A percentile compares a stretch with the other conserved stretches of the same genome.
phyloP scores from a whole-genome alignment of 2,329 filamentous ascomycete species.

The Phaeosphaeriaceae sp. region DNA sequence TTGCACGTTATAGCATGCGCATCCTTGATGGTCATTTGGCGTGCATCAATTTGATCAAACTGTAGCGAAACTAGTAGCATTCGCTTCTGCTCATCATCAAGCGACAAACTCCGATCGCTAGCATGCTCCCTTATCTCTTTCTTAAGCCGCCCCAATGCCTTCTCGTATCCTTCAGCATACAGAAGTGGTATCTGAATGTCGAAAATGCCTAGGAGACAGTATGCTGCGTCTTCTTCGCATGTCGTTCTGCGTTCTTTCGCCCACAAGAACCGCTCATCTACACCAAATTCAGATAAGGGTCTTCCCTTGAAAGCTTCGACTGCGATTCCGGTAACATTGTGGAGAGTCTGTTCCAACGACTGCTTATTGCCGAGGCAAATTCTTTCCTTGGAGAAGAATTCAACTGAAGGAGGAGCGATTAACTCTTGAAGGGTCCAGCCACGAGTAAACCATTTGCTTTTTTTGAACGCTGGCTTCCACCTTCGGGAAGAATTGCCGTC shows the following conservation, averaged over 20 bases:
- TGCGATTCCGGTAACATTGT: background rate
- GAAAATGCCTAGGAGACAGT: background rate
- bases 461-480: too few species aligned
- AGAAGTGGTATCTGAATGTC: background rate
- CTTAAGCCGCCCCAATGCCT: background rate
- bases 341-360: background rate
- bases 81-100: too few species aligned
- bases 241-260: background rate
- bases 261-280: too few species aligned
- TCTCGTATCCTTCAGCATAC: background rate
- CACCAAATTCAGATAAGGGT: too few species aligned
- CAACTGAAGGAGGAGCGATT: too few species aligned
- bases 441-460: too few species aligned
- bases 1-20: constrained; percentile 44
- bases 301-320: too few species aligned
- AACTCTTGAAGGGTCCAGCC: too few species aligned
- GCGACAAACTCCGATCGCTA: too few species aligned
- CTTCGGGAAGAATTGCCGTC: too few species aligned
- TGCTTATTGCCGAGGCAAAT: background rate
- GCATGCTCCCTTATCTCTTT: background rate
- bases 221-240: background rate
- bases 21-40: constrained; percentile 42
- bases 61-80: constrained; percentile 35
- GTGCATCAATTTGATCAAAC: constrained; percentile 49
- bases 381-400: too few species aligned